Base-by-base conservation (phyloP, 306 rosid species). In the Inga oerstediana region DNA sequence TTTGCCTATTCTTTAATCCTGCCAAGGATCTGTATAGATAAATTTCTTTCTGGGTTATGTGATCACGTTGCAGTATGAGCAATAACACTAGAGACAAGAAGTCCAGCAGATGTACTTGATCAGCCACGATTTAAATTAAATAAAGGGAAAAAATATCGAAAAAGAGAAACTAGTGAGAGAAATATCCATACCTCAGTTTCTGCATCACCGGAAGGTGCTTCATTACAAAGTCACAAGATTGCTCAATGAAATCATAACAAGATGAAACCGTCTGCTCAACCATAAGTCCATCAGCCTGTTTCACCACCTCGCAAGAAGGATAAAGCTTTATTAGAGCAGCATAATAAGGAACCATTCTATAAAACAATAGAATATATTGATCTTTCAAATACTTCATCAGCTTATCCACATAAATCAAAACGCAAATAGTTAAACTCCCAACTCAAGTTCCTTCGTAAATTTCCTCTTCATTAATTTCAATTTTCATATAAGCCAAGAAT, bases 241-340 rank as follows among this genome's bases (percentile, higher is more conserved):
- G 85, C 87, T 92, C 95, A 35, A 97, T 91, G 20, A 88, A 97
- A 84, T 93, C 98, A 80, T 97, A 97, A 88, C 95, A 97, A 78
- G 92, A 89, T 2, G 91, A 94, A 34, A 90, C 61, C 5, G 84
- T 86, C 88, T 91, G 75, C 87, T 97, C 99, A 39, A 79, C 91
- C 52, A 93, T 72, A 65, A 97, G 98, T 81, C 98, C 98, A 72
- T 92, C 98, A 72, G 97, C 97, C 99, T 97, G 92, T 69, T 90
- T 84, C 46, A 79, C 32, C 88, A 82, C 77, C 86, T 19, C 80
- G 74, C 82, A 81, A 79, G 43, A 66, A 79, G 87, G 15, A 68
- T 41, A 80, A 58, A 54, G 30, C 80, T 20, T 69, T 32, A 61
- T 51, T 8, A 46, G 66, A 46, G 66, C 39, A 70, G 10, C 27